Evolutionary conservation across 805 yeast species (phyloP), one percentile per base, ranked within the genome.

Genomic region (Lachancea mirantina): DNA sequence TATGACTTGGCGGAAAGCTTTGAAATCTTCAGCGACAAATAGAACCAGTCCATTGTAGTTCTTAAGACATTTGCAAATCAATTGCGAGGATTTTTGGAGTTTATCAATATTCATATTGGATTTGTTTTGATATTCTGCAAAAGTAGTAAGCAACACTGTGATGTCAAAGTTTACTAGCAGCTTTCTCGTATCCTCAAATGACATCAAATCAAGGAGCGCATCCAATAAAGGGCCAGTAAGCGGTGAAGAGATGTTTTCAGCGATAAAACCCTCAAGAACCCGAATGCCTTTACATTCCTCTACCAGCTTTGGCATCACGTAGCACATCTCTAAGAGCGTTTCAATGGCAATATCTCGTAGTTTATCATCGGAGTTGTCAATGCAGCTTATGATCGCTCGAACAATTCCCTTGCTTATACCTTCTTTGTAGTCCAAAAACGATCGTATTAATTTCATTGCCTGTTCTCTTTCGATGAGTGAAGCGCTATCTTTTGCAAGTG

Each of bases 41-140:
- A 79, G 72, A 39, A 78, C 67, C 8, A 87, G 48, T 0, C 98
- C 99, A 8, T 81, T 67, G 75, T 89, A 79, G 20, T 76, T 68
- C 40, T 84, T 81, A 30, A 89, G 57, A 15, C 84, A 59, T 4
- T 70, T 52, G 0, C 81, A 60, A 2, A 89, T 53, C 6, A 84
- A 63, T 26, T 71, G 66, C 0, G 87, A 73, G 9, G 75, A 62
- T 38, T 68, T 70, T 36, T 78, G 80, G 18, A 85, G 59, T 42
- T 68, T 73, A 23, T 74, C 78, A 18, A 64, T 57, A 36, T 68
- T 68, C 18, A 67, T 51, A 32, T 71, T 72, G 6, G 67, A 63
- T 33, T 63, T 63, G 13, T 61, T 59, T 23, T 71, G 76, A 11
- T 71, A 59, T 25, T 78, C 87, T 10, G 92, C 76, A 46, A 83